phyloP scores from a whole-genome alignment of 2,329 filamentous ascomycete genomes.

The Apiospora aurea region DNA sequence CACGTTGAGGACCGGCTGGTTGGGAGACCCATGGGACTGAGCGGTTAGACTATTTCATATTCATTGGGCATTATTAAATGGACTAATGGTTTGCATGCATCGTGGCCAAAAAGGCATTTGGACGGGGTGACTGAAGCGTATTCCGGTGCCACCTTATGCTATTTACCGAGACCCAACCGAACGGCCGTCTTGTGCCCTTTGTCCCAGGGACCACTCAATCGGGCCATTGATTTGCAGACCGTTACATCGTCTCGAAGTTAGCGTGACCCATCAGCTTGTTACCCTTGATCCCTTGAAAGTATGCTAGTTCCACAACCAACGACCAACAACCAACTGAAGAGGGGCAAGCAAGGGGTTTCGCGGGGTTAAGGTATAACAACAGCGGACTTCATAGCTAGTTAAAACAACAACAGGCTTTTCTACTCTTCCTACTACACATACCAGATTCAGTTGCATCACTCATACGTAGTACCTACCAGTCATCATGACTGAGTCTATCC shows the following conservation, averaged over 20 bases:
- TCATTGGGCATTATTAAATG: too few species aligned
- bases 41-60: too few species aligned
- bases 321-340: neutral
- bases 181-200: too few species aligned
- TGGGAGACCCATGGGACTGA: neutral
- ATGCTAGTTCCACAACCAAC: neutral
- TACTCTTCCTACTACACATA: too few species aligned
- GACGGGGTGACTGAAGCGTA: too few species aligned
- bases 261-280: neutral
- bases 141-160: too few species aligned
- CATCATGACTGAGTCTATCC: conserved; percentile 13
- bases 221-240: neutral
- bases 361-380: neutral
- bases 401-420: too few species aligned
- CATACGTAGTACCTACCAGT: neutral
- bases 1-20: neutral
- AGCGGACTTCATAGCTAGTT: too few species aligned
- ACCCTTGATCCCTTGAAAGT: neutral
- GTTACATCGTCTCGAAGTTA: neutral
- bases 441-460: too few species aligned
- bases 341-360: neutral
- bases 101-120: too few species aligned
- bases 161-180: too few species aligned
- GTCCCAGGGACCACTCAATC: neutral
- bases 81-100: too few species aligned